Conservation (phyloP, 176 grass and related monocot genomes). For the Secale cereale region DNA sequence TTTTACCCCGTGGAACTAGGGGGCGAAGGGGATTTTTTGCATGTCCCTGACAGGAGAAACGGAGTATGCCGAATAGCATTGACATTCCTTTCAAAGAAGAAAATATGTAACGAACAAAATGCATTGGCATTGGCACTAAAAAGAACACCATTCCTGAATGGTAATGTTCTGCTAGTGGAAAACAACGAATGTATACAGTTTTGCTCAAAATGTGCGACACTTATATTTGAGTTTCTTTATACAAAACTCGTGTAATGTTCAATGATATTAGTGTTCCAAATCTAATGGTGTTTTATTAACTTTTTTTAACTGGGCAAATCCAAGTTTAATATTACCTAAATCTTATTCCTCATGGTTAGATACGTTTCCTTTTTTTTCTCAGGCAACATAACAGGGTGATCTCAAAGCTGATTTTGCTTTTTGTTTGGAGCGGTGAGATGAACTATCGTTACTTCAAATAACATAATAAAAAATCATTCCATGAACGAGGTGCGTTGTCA, state of each 20-base stretch:
- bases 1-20: too few species aligned
- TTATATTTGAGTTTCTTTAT: not conserved
- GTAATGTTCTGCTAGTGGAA: too few species aligned
- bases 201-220: too few species aligned
- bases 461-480: not conserved
- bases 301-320: not conserved
- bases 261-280: not conserved
- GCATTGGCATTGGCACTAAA: too few species aligned
- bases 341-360: not conserved
- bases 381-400: not conserved
- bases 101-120: too few species aligned
- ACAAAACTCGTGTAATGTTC: not conserved
- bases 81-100: too few species aligned
- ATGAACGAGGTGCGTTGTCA: not conserved
- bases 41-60: too few species aligned
- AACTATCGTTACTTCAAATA: not conserved
- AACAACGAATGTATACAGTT: too few species aligned
- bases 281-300: not conserved
- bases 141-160: too few species aligned
- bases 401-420: not conserved
- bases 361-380: not conserved
- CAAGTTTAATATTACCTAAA: not conserved
- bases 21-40: too few species aligned
- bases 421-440: not conserved
- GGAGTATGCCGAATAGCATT: too few species aligned